phyloP scores from a whole-genome alignment of 192 early-diverging fungal species.

The Spizellomyces punctatus region DNA sequence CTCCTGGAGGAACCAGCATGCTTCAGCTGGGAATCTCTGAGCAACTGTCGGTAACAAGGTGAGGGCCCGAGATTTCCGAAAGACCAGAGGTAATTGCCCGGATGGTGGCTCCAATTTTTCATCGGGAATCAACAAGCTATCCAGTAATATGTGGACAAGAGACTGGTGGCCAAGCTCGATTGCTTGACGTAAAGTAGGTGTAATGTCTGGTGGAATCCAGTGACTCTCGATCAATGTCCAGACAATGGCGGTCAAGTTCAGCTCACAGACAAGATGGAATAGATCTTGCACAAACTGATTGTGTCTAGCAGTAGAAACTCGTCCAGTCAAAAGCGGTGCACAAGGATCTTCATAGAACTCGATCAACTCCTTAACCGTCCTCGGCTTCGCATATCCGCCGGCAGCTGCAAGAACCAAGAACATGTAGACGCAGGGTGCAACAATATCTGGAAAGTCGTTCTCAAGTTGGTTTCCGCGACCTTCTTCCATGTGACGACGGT shows the following conservation, averaged over 20 bases:
- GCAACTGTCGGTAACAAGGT: constrained; percentile 37
- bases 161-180: constrained; percentile 44
- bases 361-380: constrained; percentile 34
- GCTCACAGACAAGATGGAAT: constrained; percentile 36
- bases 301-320: constrained; percentile 30
- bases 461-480: constrained; percentile 1
- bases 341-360: constrained; percentile 41
- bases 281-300: constrained; percentile 28
- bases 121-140: constrained; percentile 41
- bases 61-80: constrained; percentile 39
- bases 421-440: constrained; percentile 32
- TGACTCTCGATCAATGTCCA: constrained; percentile 37
- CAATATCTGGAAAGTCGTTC: constrained; percentile 23
- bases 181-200: constrained; percentile 23
- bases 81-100: constrained; percentile 34
- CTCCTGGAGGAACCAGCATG: constrained; percentile 44
- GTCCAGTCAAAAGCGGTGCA: constrained; percentile 18
- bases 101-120: constrained; percentile 32
- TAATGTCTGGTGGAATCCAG: constrained; percentile 39
- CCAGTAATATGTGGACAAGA: constrained; percentile 43
- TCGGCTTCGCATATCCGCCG: constrained; percentile 30
- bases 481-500: constrained; percentile 12
- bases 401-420: constrained; percentile 39
- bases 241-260: constrained; percentile 41
- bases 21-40: constrained; percentile 43